phyloP scores from a whole-genome alignment of 2,329 filamentous ascomycete genomes.

The Pseudogymnoascus sp. region DNA sequence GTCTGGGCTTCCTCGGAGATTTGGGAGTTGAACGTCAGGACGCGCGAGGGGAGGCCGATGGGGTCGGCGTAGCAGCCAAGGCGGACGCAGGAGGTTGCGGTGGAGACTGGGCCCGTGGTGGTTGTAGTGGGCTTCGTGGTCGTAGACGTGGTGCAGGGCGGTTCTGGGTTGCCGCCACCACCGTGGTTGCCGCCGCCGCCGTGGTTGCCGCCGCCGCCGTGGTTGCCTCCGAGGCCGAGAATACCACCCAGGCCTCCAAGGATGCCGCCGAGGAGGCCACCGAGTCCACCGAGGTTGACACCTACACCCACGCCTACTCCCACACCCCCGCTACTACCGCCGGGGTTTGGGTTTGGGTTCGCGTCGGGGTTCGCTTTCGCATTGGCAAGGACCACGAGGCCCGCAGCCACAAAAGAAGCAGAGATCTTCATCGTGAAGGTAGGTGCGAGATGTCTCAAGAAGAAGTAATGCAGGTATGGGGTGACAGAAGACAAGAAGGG shows the following conservation, averaged over 20 bases:
- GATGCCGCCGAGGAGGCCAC: neutral
- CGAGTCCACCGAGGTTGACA: neutral
- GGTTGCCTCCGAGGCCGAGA: neutral
- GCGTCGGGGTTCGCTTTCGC: neutral
- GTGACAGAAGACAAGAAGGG: neutral
- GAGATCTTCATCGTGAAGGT: conserved; percentile 6
- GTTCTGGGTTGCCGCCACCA: neutral
- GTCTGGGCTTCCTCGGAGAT: neutral
- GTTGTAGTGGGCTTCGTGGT: neutral
- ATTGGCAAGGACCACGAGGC: neutral
- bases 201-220: neutral
- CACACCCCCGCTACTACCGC: neutral
- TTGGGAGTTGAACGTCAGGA: conserved; percentile 1
- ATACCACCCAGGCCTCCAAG: neutral
- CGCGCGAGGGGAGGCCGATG: neutral
- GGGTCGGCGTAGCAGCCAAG: conserved; percentile 19
- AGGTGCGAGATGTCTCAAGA: neutral
- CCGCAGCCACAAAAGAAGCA: neutral
- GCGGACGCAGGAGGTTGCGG: neutral
- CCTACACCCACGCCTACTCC: neutral
- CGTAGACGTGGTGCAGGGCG: neutral
- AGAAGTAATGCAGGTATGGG: neutral
- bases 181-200: neutral
- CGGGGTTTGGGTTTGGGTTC: neutral
- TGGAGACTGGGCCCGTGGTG: conserved; percentile 24